Percentiles rank a stretch among this genome's conserved stretches.
phyloP scores from a whole-genome alignment of 176 grass and related monocot genomes.

The Triticum monococcum region DNA sequence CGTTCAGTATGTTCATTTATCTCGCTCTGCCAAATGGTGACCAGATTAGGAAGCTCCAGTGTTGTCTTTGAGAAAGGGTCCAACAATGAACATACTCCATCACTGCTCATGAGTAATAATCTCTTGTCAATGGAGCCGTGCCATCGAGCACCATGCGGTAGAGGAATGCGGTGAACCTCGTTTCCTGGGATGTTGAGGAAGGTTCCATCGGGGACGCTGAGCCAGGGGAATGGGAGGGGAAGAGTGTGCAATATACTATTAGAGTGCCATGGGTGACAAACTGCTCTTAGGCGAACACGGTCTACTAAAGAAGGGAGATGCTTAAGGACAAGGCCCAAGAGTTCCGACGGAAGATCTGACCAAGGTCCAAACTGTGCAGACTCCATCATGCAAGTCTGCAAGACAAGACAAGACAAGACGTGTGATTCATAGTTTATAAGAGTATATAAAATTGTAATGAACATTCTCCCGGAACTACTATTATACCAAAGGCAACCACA shows the following conservation, averaged over 20 bases:
- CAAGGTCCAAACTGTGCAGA: neutral
- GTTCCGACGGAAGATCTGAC: neutral
- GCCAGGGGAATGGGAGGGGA: neutral
- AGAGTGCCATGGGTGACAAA: neutral
- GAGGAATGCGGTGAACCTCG: too few relatives aligned
- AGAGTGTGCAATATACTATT: neutral
- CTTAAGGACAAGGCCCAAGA: neutral
- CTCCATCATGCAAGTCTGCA: neutral
- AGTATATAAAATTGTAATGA: neutral
- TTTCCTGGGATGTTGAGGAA: neutral
- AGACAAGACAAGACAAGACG: neutral
- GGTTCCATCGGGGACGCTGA: neutral
- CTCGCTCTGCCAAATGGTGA: neutral
- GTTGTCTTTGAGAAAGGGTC: neutral
- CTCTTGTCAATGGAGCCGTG: neutral
- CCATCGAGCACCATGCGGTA: neutral
- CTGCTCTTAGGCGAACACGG: neutral
- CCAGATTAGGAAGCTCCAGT: neutral
- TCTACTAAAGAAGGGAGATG: conserved; percentile 1
- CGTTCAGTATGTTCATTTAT: neutral
- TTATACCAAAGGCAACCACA: neutral
- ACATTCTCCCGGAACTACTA: neutral
- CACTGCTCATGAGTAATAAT: neutral
- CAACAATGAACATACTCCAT: neutral
- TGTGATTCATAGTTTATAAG: neutral